Evolutionary conservation across 495 filamentous ascomycete genomes (phyloP).

Genomic region (Paragyromitra xinjiangensis): DNA sequence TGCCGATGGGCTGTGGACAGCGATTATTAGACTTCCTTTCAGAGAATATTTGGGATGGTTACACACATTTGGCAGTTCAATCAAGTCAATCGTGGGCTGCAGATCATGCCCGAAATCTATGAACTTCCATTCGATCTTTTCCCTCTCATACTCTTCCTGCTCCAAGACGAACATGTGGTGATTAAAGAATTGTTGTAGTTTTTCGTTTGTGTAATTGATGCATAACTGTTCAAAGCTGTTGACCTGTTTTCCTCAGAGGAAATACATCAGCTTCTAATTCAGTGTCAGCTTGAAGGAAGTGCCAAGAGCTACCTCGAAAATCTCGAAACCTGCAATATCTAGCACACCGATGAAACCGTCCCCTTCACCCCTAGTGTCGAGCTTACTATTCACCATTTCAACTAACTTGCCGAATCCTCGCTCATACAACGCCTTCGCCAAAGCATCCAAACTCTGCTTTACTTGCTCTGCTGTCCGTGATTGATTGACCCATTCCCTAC

Average conservation of each 20-base stretch:
- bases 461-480: conserved; percentile 98
- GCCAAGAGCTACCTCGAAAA: conserved; percentile 74
- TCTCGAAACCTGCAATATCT: conserved; percentile 99
- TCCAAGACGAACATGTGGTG: conserved; percentile 99
- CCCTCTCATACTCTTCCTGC: conserved; percentile 96
- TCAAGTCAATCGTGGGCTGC: conserved; percentile 97
- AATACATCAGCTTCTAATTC: conserved; percentile 33
- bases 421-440: conserved; percentile 97
- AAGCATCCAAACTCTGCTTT: conserved; percentile 83
- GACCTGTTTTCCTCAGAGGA: conserved; percentile 43
- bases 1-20: conserved; percentile 76
- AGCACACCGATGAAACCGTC: conserved; percentile 96
- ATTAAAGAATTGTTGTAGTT: conserved; percentile 99
- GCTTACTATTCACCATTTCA: conserved; percentile 85
- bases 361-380: conserved; percentile 83
- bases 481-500: conserved; percentile 97
- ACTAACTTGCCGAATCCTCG: conserved; percentile 94
- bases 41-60: not conserved
- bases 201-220: conserved; percentile 99
- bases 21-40: conserved; percentile 15
- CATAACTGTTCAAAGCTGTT: conserved; percentile 99
- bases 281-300: not conserved
- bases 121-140: conserved; percentile 99
- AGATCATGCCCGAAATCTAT: conserved; percentile 98
- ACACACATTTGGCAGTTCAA: conserved; percentile 80